These are phyloP conservation scores for Erythrophleum fordii DNA, from an alignment of 306 rosid species.

Conservation along the genomic window DNA sequence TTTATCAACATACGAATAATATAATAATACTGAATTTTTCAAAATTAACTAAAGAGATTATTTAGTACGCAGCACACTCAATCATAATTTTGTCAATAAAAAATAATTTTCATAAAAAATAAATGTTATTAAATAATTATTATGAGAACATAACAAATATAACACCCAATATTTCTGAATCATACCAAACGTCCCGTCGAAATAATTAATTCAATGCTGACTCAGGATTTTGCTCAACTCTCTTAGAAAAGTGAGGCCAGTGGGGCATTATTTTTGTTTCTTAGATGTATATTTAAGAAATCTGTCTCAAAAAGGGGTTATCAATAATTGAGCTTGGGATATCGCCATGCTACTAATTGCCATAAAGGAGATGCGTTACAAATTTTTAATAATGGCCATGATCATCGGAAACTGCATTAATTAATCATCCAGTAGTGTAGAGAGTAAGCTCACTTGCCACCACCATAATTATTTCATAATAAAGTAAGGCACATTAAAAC, in stretches of 20 bases:
- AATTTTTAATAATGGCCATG: background rate
- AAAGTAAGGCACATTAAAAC: background rate
- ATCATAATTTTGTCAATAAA: no score
- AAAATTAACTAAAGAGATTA: no score
- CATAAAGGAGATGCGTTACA: background rate
- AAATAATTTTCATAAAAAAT: no score
- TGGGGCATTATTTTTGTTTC: background rate
- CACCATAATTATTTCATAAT: background rate
- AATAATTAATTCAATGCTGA: background rate
- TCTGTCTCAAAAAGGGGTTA: background rate
- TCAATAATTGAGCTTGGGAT: background rate
- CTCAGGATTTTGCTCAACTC: background rate
- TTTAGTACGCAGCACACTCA: no score
- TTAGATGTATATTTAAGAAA: background rate
- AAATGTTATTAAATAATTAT: no score
- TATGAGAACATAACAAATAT: no score
- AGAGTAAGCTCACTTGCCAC: background rate
- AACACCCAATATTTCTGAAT: no score
- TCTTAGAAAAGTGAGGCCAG: background rate
- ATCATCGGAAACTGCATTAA: background rate
- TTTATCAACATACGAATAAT: no score
- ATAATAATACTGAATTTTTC: no score
- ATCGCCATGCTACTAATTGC: background rate
- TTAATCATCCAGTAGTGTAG: background rate
- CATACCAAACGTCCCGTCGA: background rate